phyloP scores from a whole-genome alignment of 2,329 filamentous ascomycete genomes.

The Dactylonectria macrodidyma region DNA sequence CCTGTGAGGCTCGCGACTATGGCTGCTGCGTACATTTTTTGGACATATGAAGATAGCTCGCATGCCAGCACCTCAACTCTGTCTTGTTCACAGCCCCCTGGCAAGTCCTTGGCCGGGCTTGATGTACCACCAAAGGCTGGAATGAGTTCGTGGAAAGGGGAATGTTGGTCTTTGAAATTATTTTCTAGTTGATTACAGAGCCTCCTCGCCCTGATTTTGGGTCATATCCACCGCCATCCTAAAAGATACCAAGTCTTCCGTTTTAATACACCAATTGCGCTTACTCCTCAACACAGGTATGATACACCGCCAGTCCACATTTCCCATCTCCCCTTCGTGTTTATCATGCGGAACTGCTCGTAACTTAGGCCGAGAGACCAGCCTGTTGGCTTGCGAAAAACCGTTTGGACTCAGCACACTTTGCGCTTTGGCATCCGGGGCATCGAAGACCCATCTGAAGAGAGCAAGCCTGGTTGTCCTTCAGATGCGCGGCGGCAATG shows the following conservation, averaged over 20 bases:
- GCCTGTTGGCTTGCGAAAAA: slow-evolving; percentile 69
- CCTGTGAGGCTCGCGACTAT: too few species aligned
- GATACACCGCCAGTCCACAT: slow-evolving; percentile 26
- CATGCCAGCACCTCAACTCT: too few species aligned
- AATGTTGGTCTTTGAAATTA: slow-evolving; percentile 22
- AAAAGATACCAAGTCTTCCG: slow-evolving; percentile 25
- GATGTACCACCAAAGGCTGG: neutral
- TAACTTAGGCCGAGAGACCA: slow-evolving; percentile 38
- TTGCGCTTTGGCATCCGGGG: slow-evolving; percentile 92
- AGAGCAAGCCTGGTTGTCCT: slow-evolving; percentile 78
- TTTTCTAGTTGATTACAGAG: slow-evolving; percentile 9
- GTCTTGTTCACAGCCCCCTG: too few species aligned
- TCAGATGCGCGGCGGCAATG: slow-evolving; percentile 85
- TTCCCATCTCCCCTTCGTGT: neutral
- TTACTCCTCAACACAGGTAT: slow-evolving; percentile 6
- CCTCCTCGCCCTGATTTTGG: neutral
- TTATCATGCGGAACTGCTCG: neutral
- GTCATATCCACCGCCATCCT: slow-evolving; percentile 19
- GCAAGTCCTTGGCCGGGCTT: neutral
- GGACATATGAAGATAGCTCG: neutral
- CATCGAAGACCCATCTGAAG: slow-evolving; percentile 92
- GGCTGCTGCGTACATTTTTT: too few species aligned
- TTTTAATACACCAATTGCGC: slow-evolving; percentile 17
- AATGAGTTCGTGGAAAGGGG: neutral
- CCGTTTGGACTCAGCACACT: slow-evolving; percentile 83